A percentile compares a stretch with the other conserved stretches of the same genome.
Evolutionary conservation across 441 rosid species (phyloP).

Genomic region (Erodium trifolium): DNA sequence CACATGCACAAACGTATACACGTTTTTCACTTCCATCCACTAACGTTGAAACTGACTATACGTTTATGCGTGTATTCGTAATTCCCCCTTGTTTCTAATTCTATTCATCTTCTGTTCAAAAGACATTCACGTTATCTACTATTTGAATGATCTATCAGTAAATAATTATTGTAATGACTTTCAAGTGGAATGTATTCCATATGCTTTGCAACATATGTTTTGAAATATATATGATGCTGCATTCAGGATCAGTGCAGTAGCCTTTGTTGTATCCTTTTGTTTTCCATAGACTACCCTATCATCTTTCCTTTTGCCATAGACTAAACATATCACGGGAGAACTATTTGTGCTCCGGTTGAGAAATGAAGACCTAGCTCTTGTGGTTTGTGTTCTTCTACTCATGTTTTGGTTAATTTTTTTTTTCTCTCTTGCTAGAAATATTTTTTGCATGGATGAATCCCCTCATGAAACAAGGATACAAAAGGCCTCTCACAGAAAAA

Average conservation of each 20-base stretch:
- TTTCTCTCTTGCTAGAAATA: conserved; percentile 34
- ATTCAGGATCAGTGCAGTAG: conserved; percentile 9
- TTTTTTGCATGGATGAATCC: conserved; percentile 87
- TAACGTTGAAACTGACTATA: too few species aligned
- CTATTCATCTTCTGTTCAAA: too few species aligned
- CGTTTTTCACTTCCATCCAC: too few species aligned
- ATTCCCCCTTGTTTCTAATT: too few species aligned
- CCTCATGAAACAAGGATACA: conserved; percentile 81
- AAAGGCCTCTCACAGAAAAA: conserved; percentile 83
- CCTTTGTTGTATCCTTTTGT: not conserved
- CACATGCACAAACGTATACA: too few species aligned
- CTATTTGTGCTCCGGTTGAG: conserved; percentile 12
- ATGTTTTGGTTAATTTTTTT: conserved; percentile 12
- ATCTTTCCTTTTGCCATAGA: not conserved
- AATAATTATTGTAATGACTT: not conserved
- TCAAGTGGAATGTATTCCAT: conserved; percentile 5
- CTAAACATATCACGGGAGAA: not conserved
- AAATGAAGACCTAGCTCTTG: conserved; percentile 1
- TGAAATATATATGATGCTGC: not conserved
- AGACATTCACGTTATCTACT: too few species aligned
- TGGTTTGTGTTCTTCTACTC: conserved; percentile 16
- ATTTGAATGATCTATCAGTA: not conserved
- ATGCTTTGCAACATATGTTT: conserved; percentile 10
- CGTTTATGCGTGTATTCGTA: too few species aligned
- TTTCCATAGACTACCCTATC: not conserved